Conservation (phyloP, 768 basidiomycete species). For the Tephrocybe sp. region DNA sequence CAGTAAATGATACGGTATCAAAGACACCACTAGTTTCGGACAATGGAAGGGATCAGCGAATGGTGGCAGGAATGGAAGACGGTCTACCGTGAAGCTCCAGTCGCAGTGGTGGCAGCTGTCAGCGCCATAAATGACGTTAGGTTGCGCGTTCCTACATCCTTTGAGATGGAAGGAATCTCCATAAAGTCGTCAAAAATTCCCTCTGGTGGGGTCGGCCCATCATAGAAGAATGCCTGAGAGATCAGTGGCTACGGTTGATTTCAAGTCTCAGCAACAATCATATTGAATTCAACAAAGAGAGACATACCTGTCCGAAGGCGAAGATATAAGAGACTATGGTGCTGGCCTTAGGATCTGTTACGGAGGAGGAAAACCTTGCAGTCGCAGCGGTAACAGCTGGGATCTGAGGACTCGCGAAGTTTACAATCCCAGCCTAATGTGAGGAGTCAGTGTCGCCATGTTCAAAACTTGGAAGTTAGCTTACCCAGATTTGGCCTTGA, state of each 20-base stretch:
- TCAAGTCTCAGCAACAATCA: not conserved
- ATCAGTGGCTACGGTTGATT: conserved; percentile 11
- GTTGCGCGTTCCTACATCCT: conserved; percentile 38
- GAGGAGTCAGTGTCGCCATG: not conserved
- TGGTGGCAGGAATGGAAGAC: not conserved
- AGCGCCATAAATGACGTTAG: conserved; percentile 39
- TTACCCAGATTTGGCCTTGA: conserved; percentile 59
- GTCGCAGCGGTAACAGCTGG: not conserved
- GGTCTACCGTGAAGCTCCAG: not conserved
- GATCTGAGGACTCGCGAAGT: not conserved
- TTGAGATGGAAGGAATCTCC: conserved; percentile 36
- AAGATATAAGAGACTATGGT: not conserved
- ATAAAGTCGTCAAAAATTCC: conserved; percentile 55
- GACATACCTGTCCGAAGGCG: not conserved
- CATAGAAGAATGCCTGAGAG: conserved; percentile 52
- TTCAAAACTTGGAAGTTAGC: conserved; percentile 10
- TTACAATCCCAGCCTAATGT: not conserved
- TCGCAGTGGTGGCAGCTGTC: conserved; percentile 20
- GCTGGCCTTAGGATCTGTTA: not conserved
- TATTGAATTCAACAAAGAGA: not conserved
- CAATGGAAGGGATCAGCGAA: not conserved
- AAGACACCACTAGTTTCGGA: conserved; percentile 8
- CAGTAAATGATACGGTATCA: not conserved
- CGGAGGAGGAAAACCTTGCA: not conserved
- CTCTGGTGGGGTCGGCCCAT: conserved; percentile 46